phyloP scores from a whole-genome alignment of 495 filamentous ascomycete genomes.

The Hyaloscypha variabilis region DNA sequence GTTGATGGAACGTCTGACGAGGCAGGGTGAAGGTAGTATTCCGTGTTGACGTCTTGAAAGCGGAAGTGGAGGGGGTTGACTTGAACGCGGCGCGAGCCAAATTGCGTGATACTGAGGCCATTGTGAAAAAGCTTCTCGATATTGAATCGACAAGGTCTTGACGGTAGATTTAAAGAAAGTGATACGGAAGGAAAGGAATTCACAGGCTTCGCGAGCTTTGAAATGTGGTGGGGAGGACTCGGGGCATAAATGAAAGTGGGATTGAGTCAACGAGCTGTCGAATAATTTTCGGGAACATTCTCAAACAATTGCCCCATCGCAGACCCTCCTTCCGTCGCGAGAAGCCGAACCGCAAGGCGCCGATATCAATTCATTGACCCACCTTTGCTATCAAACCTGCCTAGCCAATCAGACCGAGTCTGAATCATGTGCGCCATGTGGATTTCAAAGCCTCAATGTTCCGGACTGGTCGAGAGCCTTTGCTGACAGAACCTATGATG shows the following conservation, averaged over 20 bases:
- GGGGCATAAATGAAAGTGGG: not conserved
- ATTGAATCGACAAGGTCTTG: not conserved
- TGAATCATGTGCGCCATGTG: not conserved
- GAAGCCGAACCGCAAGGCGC: not conserved
- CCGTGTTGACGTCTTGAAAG: constrained; percentile 45
- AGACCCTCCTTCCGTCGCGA: not conserved
- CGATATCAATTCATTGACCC: constrained; percentile 2
- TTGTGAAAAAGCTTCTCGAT: constrained; percentile 12
- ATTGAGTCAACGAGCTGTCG: not conserved
- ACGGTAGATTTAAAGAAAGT: not conserved
- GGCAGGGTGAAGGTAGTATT: constrained; percentile 49
- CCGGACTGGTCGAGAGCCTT: not conserved
- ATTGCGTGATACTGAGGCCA: constrained; percentile 27
- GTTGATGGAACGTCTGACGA: constrained; percentile 63
- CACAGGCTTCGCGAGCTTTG: not conserved
- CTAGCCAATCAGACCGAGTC: not conserved
- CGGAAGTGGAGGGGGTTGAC: constrained; percentile 26
- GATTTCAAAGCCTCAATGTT: not conserved
- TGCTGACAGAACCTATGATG: not conserved
- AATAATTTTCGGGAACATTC: not conserved
- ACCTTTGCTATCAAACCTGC: constrained; percentile 1
- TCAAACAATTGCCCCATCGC: not conserved
- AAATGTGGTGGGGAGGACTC: not conserved
- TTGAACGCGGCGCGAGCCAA: constrained; percentile 30
- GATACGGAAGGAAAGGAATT: not conserved